These are phyloP conservation scores for Pythium guiyangense DNA, from an alignment of 352 stramenopile species.

Conservation along the genomic window DNA sequence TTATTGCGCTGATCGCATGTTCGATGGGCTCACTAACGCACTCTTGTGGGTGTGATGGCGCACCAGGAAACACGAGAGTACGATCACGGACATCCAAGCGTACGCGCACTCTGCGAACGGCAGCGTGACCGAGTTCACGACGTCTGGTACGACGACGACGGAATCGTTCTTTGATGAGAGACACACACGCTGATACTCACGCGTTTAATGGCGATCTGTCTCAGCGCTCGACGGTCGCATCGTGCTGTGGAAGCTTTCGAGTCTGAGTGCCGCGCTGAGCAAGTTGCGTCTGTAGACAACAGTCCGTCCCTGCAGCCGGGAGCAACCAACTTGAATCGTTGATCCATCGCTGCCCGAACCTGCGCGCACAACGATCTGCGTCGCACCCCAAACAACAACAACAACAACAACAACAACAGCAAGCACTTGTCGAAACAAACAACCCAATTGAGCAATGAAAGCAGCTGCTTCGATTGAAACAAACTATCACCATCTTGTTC, in stretches of 20 bases:
- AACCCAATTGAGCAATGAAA: neutral
- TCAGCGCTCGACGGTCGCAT: slow-evolving; percentile 77
- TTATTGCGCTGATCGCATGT: neutral
- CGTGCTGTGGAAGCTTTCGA: slow-evolving; percentile 72
- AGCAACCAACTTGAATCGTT: neutral
- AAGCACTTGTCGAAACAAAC: neutral
- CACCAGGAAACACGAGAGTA: slow-evolving; percentile 76
- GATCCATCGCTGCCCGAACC: neutral
- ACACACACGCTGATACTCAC: neutral
- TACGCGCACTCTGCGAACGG: slow-evolving; percentile 48
- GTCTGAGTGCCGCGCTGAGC: slow-evolving; percentile 70
- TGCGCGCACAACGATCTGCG: neutral
- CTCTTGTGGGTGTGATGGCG: neutral
- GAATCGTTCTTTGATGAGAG: neutral
- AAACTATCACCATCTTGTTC: slow-evolving; percentile 14
- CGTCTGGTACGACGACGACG: slow-evolving; percentile 47
- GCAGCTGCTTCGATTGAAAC: neutral
- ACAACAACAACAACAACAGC: neutral
- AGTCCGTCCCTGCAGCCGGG: neutral
- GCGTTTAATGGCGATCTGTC: neutral
- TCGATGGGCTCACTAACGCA: slow-evolving; percentile 1
- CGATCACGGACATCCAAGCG: slow-evolving; percentile 80
- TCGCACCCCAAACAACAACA: neutral
- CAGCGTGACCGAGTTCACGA: slow-evolving; percentile 72
- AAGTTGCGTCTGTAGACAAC: slow-evolving; percentile 67